Conservation (phyloP, 148 eudicot genomes). For the Vaccinium macrocarpon region DNA sequence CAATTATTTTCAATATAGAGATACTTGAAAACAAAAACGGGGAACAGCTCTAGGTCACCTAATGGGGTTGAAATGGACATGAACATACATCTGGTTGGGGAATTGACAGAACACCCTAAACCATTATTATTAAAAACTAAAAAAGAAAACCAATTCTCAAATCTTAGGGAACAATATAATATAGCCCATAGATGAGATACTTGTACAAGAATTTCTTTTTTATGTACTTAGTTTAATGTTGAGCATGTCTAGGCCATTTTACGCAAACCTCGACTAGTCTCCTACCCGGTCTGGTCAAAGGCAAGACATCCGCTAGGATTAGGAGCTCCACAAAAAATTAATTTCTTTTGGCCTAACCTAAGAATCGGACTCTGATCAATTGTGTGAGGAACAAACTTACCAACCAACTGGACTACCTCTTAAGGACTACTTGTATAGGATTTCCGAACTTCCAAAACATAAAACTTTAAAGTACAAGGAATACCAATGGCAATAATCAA, state of each 20-base stretch:
- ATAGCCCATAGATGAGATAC: too few species aligned
- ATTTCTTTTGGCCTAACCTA: too few species aligned
- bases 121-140: not conserved
- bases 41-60: constrained; percentile 15
- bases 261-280: too few species aligned
- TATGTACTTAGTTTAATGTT: too few species aligned
- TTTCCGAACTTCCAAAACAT: not conserved
- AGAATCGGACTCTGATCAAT: too few species aligned
- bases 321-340: too few species aligned
- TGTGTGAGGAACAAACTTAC: too few species aligned
- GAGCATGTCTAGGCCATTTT: too few species aligned
- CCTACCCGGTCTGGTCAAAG: too few species aligned
- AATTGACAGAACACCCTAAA: not conserved
- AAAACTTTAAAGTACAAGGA: not conserved
- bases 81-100: not conserved
- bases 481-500: not conserved
- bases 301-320: too few species aligned
- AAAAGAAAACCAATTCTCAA: not conserved
- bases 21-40: not conserved
- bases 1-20: not conserved
- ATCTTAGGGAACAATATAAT: not conserved
- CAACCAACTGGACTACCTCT: too few species aligned
- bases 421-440: not conserved
- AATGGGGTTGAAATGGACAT: constrained; percentile 9
- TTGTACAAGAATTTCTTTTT: too few species aligned